Base-by-base conservation (phyloP, 805 yeast genomes). In the Suhomyces emberorum region DNA sequence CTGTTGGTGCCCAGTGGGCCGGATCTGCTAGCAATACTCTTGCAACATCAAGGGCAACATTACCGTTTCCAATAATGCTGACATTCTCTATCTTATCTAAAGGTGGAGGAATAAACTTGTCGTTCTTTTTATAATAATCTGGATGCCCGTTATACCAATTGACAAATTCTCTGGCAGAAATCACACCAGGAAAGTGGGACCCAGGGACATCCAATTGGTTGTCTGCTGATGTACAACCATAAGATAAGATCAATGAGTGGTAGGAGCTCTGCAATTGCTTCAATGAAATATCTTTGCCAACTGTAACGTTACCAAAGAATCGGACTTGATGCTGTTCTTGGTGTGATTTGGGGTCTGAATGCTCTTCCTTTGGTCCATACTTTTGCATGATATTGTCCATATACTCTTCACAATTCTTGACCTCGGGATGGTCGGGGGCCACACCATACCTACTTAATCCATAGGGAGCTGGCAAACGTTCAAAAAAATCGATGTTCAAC, bases 381-480 rank as follows among this genome's bases (percentile, higher is more conserved):
- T 51, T 47, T 4, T 23, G 23, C 68, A 67, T 62, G 24, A 65
- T 41, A 28, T 81, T 79, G 7, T 71, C 73, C 54, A 93, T 83
- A 35, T 88, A 80, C 14, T 83, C 83, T 56, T 81, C 67, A 49
- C 93, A 84, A 41, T 80, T 80, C 57, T 89, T 91, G 21, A 93
- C 98, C 52, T 93, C 98, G 0, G 96, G 96, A 60, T 93, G 97
- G 61, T 93, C 99, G 2, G 99, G 99, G 0, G 98, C 97, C n/a
- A 93, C 98, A 1, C 99, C 99, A 55, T 76, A 89, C 23, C 99
- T 63, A 28, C 89, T 80, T 22, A 93, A 69, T 0, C 99, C 99
- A 63, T 74, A 91, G 0, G 98, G 98, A 5, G 88, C 81, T 0
- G 97, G 96, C 17, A 81, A 64, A 43, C 77, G 73, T 52, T 93